Evolutionary conservation across 345 rosid genomes (phyloP).

Genomic region (Clausena lansium): DNA sequence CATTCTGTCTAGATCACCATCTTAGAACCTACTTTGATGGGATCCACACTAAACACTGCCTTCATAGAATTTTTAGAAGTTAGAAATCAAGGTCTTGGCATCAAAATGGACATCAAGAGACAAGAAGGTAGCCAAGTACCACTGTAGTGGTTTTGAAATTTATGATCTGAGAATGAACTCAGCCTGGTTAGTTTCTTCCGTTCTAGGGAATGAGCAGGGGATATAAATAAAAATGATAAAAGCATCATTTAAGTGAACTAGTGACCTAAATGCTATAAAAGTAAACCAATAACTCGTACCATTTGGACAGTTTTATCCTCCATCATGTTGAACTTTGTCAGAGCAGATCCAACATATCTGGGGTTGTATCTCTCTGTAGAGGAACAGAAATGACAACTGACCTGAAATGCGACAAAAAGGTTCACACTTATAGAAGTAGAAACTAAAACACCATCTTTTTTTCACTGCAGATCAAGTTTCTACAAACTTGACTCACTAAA

Average conservation of each 20-base stretch:
- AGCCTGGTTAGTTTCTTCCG: background rate
- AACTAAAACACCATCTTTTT: background rate
- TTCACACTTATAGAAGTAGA: background rate
- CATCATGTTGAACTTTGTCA: constrained; percentile 42
- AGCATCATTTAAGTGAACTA: background rate
- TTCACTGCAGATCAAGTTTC: background rate
- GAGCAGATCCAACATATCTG: constrained; percentile 42
- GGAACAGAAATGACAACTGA: constrained; percentile 45
- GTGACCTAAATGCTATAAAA: background rate
- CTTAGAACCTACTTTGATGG: background rate
- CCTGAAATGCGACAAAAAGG: constrained; percentile 30
- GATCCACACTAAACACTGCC: background rate
- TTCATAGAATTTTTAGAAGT: background rate
- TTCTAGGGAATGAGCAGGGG: background rate
- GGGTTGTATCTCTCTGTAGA: constrained; percentile 39
- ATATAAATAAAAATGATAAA: background rate
- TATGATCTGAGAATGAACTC: background rate
- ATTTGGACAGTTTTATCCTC: constrained; percentile 39
- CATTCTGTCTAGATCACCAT: constrained; percentile 5
- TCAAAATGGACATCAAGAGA: background rate
- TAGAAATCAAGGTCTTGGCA: background rate
- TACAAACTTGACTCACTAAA: background rate
- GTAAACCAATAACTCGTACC: constrained; percentile 36
- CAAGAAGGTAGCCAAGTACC: background rate
- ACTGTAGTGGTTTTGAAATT: background rate